phyloP scores from a whole-genome alignment of 2,329 filamentous ascomycete genomes.

The Emergomyces africanus region DNA sequence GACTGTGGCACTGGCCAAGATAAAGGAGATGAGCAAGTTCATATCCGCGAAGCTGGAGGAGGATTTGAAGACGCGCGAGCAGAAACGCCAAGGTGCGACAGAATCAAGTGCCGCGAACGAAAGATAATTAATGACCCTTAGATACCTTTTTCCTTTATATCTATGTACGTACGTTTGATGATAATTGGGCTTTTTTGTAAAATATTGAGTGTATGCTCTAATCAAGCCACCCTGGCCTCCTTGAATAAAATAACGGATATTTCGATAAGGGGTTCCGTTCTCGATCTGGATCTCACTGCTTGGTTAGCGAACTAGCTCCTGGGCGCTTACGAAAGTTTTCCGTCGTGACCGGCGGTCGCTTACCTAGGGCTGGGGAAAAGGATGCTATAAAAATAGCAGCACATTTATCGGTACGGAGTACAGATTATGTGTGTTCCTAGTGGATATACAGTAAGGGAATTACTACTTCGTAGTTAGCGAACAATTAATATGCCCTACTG shows the following conservation, averaged over 20 bases:
- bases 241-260: too few species aligned
- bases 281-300: not conserved
- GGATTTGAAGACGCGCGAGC: constrained; percentile 50
- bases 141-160: not conserved
- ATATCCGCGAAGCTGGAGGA: constrained; percentile 62
- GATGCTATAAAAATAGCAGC: not conserved
- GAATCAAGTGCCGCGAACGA: constrained; percentile 80
- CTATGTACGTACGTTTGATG: not conserved
- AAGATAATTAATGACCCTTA: constrained; percentile 39
- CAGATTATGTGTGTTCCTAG: too few species aligned
- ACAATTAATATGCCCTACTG: too few species aligned
- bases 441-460: too few species aligned
- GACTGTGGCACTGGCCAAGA: constrained; percentile 60
- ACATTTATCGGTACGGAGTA: not conserved
- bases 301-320: not conserved
- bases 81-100: constrained; percentile 57
- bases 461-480: too few species aligned
- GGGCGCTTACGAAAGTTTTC: not conserved
- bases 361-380: not conserved
- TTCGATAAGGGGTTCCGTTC: not conserved
- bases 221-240: too few species aligned
- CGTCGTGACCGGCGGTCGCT: not conserved
- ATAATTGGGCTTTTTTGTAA: not conserved
- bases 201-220: not conserved
- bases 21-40: constrained; percentile 63